Evolutionary conservation across 169 alveolate species (phyloP), one percentile per base, ranked within the genome.

Genomic region (Ophryocystis elektroscirrha): DNA sequence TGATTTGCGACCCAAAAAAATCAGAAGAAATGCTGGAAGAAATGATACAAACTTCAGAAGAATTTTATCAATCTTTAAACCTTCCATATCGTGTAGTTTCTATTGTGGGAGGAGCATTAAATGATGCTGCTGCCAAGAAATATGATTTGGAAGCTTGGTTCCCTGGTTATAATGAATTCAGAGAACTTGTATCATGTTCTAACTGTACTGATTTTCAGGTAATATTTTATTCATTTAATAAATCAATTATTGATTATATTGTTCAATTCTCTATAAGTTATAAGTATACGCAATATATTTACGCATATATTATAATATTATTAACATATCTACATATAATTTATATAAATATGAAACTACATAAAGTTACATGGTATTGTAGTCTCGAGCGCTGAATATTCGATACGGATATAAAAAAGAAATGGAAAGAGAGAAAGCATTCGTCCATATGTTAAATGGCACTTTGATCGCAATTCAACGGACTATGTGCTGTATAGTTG

Each of bases 61-160:
- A 87, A 62, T 94, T 94, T 64, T 86, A 85, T 56, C 69, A 86
- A 64, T 59, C 84, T 7, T 76, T 94, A 16, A 86, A 78, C 47
- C 65, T 94, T 24, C 96, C 98, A 19, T 87, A 90, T 64, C 74
- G 97, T 53, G 86, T 93, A 2, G 84, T 94, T 22, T 71, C 86
- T 49, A 91, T 94, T 26, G 98, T 89, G 23, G 83, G 96, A n/a
- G 96, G 97, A 0, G 97, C 96, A n/a, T 79, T 94, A 25, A 94
- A 94, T 72, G 88, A 86, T 52, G 98, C 98, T 28, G 99, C 99
- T 41, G 83, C 98, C 32, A 87, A 84, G 77, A 94, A 94, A 64
- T 92, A 88, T 63, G 99, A 94, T 69, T 59, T 94, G 39, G 99
- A 94, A 74, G 99, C 94, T 18, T 94, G 96, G 95, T 94, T 91